Conservation (phyloP, 1,139 yeast genomes). For the Yamadazyma buinensis region DNA sequence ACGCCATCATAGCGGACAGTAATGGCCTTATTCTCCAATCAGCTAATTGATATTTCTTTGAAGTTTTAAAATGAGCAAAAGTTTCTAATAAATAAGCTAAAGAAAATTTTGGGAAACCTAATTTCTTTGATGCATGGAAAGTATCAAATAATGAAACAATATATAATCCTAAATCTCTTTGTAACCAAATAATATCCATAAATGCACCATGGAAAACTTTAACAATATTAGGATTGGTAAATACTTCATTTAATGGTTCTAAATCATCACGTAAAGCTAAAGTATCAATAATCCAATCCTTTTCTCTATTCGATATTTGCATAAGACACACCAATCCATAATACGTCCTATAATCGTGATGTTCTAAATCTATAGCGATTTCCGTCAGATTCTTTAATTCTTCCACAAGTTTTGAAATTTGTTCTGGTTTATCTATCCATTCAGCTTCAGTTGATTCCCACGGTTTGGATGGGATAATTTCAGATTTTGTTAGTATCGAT, state of each 20-base stretch:
- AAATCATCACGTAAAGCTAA: slow-evolving; percentile 71
- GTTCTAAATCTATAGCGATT: slow-evolving; percentile 95
- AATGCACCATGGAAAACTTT: slow-evolving; percentile 96
- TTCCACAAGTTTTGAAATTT: slow-evolving; percentile 51
- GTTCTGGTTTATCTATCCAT: slow-evolving; percentile 66
- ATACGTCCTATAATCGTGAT: slow-evolving; percentile 88
- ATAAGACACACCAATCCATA: slow-evolving; percentile 88
- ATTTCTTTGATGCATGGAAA: slow-evolving; percentile 76
- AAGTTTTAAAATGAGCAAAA: slow-evolving; percentile 80
- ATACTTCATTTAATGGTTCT: slow-evolving; percentile 62
- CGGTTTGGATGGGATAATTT: slow-evolving; percentile 54
- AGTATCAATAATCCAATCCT: slow-evolving; percentile 83
- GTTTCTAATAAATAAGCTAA: slow-evolving; percentile 79
- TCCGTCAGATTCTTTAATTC: slow-evolving; percentile 51
- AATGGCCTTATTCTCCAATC: slow-evolving; percentile 96
- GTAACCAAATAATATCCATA: slow-evolving; percentile 97
- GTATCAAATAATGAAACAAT: slow-evolving; percentile 91
- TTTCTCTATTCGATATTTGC: slow-evolving; percentile 85
- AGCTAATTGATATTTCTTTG: slow-evolving; percentile 92
- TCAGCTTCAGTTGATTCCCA: slow-evolving; percentile 65
- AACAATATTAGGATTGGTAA: slow-evolving; percentile 73
- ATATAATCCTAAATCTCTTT: slow-evolving; percentile 90
- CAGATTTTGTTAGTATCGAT: slow-evolving; percentile 40
- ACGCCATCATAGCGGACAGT: slow-evolving; percentile 69
- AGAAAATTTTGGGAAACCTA: slow-evolving; percentile 79